Evolutionary conservation across 176 grass and related monocot species (phyloP), one percentile per base, ranked within the genome.

Genomic region (Lolium rigidum): DNA sequence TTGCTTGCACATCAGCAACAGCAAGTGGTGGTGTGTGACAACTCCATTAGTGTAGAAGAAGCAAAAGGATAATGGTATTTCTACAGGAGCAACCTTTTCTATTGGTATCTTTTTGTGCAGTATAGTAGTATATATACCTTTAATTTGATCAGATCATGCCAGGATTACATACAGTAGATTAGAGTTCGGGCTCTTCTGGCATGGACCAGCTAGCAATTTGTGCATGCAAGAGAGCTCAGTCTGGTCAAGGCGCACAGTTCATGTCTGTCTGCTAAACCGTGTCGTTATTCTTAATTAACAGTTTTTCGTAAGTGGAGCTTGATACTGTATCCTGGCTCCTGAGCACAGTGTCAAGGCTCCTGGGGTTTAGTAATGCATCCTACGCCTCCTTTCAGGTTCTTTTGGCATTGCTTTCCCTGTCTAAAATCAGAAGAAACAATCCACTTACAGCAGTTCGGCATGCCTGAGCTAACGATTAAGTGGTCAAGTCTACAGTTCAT

Each of bases 401-500:
- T 10, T 47, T 47, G 46, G 46, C 7, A 47, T 47, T 47, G 46
- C 46, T 47, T 47, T 47, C 46, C 41, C 46, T 47, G 46, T 47
- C 46, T 47, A 47, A 47, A 47, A 47, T 43, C 41, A 43, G 9
- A 48, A 48, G 9, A 48, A 48, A 48, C 2, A 48, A 48, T 48
- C 9, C 46, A 48, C 8, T 48, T 48, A 48, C 69, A 47, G 41
- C 20, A 14, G 22, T 47, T 50, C 12, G 46, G 43, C 74, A 82
- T 78, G 79, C 64, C 79, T 37, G 31, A 35, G 31, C 31, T 35
- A 35, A 35, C 73, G 41, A 7, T 6, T 54, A 2, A 41, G 54
- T 67, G 80, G 84, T 90, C 84, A 90, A 90, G 75, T 14, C 7
- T 83, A 87, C 84, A 90, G 89, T 84, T 87, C 84, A 83, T 74